Conservation (phyloP, 805 yeast species). For the Candida cerambycidarum region DNA sequence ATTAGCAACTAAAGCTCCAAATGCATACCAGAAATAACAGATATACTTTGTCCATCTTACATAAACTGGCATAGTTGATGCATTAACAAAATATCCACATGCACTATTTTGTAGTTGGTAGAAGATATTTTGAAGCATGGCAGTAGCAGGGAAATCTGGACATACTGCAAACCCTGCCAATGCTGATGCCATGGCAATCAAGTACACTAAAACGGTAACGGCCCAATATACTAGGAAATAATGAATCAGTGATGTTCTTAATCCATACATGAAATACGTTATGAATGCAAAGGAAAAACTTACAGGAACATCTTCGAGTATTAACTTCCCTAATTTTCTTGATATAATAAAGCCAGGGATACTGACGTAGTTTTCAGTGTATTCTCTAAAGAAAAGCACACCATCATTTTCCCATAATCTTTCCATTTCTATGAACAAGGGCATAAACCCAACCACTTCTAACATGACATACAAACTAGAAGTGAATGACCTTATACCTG, state of each 20-base stretch:
- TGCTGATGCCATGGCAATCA: conserved; percentile 57
- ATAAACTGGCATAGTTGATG: conserved; percentile 74
- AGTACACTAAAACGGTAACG: conserved; percentile 53
- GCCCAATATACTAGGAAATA: conserved; percentile 66
- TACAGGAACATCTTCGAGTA: conserved; percentile 68
- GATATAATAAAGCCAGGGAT: conserved; percentile 66
- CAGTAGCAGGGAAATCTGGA: conserved; percentile 60
- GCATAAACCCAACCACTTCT: conserved; percentile 41
- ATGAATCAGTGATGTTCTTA: conserved; percentile 39
- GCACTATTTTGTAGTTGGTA: conserved; percentile 75
- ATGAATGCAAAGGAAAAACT: conserved; percentile 58
- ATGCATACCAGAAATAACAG: conserved; percentile 76
- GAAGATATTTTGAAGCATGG: conserved; percentile 59
- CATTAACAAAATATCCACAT: conserved; percentile 78
- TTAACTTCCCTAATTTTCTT: conserved; percentile 61
- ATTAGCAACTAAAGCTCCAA: conserved; percentile 65
- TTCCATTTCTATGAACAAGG: conserved; percentile 39
- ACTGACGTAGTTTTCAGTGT: conserved; percentile 66
- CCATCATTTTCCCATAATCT: conserved; percentile 42
- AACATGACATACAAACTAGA: conserved; percentile 37
- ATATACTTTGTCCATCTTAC: conserved; percentile 82
- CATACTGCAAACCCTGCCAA: conserved; percentile 53
- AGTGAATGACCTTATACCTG: conserved; percentile 63
- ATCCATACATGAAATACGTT: conserved; percentile 77
- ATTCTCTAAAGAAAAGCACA: conserved; percentile 50